Percentiles rank a stretch among this genome's conserved stretches.
These are phyloP conservation scores for Hypomyces perniciosus DNA, from an alignment of 2,329 filamentous ascomycete genomes.

Conservation along the genomic window DNA sequence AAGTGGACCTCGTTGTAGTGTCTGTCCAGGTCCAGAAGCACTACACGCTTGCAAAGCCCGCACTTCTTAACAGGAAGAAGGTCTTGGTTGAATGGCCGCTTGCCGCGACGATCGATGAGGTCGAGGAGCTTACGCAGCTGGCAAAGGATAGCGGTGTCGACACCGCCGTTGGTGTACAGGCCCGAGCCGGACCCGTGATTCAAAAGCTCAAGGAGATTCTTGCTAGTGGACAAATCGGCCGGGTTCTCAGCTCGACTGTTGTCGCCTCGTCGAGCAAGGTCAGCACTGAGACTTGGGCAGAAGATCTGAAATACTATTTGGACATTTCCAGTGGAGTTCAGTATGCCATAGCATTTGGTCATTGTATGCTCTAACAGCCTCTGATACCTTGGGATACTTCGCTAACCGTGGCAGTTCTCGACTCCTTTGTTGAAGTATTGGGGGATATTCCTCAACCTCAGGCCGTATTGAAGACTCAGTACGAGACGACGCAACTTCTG, in stretches of 20 bases:
- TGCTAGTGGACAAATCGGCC: slow-evolving; percentile 6
- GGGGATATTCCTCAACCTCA: slow-evolving; percentile 2
- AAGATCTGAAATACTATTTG: slow-evolving; percentile 18
- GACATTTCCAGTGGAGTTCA: slow-evolving; percentile 20
- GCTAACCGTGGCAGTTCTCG: no score
- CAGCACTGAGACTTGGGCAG: slow-evolving; percentile 16
- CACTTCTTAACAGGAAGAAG: slow-evolving; percentile 40
- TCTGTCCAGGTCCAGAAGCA: slow-evolving; percentile 45
- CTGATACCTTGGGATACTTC: no score
- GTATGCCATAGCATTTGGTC: no score
- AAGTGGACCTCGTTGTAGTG: slow-evolving; percentile 48
- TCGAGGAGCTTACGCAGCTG: slow-evolving; percentile 32
- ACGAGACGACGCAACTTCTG: slow-evolving; percentile 17
- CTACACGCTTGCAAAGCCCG: no score
- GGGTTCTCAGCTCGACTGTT: no score
- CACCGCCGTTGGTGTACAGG: slow-evolving; percentile 43
- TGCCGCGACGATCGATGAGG: slow-evolving; percentile 31
- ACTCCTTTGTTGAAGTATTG: not conserved
- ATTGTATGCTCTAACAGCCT: no score
- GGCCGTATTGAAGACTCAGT: slow-evolving; percentile 21
- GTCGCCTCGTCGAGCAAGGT: not conserved
- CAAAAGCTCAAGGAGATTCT: slow-evolving; percentile 13
- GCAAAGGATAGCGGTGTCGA: slow-evolving; percentile 26
- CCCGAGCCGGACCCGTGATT: slow-evolving; percentile 33
- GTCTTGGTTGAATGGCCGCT: slow-evolving; percentile 51